Evolutionary conservation across 1,139 yeast genomes (phyloP), one percentile per base, ranked within the genome.

Genomic region (Sugiyamaella xylanicola): DNA sequence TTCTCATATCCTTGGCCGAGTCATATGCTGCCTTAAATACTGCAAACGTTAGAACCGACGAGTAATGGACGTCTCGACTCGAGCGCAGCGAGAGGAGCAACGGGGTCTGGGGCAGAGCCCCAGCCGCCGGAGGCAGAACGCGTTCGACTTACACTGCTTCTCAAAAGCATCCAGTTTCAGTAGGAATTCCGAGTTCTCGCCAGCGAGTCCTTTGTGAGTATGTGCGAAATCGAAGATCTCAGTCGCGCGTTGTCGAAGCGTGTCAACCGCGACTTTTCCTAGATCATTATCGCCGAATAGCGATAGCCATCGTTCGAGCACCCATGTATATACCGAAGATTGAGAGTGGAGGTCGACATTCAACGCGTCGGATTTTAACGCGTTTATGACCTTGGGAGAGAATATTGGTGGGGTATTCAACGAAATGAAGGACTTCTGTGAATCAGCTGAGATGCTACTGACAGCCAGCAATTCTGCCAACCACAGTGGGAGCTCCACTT

Each of bases 401-500:
- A 89, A 77, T 54, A 84, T 81, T 1, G 84, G 87, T 0, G 97
- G 97, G 50, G 81, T 83, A 21, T 82, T 70, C 50, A 91, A 74
- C 50, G 85, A 85, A 2, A 91, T 75, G 63, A 90, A 86, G n/a
- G 88, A 81, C 11, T 75, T 74, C 7, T 78, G 72, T 9, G 75
- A 74, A 20, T 70, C 72, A 7, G 69, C 69, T 11, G 71, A 65
- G 16, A 68, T 64, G 7, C 68, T 69, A 39, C 63, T 66, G 7
- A 64, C 69, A 4, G 95, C 96, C 43, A 93, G 73, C 3, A 87
- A 80, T 61, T 84, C 85, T 0, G 97, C 95, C 48, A 93, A 73
- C 99, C 99, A 93, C 35, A 91, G 71, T 0, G 99, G 98, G 42
- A 93, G 76, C 58, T 88, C 95, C 3, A 90, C 68, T 65, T 84